phyloP scores from a whole-genome alignment of 306 rosid genomes.

The Ochetophila trinervis region DNA sequence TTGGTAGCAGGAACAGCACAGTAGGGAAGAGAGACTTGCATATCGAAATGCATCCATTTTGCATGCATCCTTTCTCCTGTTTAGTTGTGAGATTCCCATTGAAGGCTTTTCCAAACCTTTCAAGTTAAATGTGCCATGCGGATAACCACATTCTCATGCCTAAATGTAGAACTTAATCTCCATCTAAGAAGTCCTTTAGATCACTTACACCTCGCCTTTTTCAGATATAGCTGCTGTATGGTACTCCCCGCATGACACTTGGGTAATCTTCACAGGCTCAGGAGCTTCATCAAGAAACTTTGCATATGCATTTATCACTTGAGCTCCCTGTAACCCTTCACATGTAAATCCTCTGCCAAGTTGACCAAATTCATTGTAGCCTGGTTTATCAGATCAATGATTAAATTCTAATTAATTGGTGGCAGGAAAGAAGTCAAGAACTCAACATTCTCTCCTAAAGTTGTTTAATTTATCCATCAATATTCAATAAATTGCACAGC shows the following conservation, averaged over 20 bases:
- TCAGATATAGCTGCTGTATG: slow-evolving; percentile 91
- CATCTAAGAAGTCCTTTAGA: slow-evolving; percentile 56
- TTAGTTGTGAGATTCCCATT: slow-evolving; percentile 45
- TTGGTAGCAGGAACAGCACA: background rate
- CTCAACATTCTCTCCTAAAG: slow-evolving; percentile 24
- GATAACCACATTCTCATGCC: slow-evolving; percentile 63
- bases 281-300: slow-evolving; percentile 95
- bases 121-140: slow-evolving; percentile 44
- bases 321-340: slow-evolving; percentile 90
- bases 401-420: slow-evolving; percentile 31
- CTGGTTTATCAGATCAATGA: slow-evolving; percentile 64
- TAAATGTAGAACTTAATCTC: slow-evolving; percentile 58
- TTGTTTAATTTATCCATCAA: slow-evolving; percentile 11
- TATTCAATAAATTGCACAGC: slow-evolving; percentile 7
- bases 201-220: slow-evolving; percentile 95
- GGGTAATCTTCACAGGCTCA: slow-evolving; percentile 83
- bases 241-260: slow-evolving; percentile 97
- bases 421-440: slow-evolving; percentile 23
- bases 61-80: slow-evolving; percentile 55
- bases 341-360: slow-evolving; percentile 94
- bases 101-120: slow-evolving; percentile 33
- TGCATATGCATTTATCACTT: slow-evolving; percentile 69
- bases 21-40: slow-evolving; percentile 55
- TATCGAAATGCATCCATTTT: slow-evolving; percentile 50
- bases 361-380: slow-evolving; percentile 96